Conservation (phyloP, 768 basidiomycete genomes). For the Suillus variegatus region DNA sequence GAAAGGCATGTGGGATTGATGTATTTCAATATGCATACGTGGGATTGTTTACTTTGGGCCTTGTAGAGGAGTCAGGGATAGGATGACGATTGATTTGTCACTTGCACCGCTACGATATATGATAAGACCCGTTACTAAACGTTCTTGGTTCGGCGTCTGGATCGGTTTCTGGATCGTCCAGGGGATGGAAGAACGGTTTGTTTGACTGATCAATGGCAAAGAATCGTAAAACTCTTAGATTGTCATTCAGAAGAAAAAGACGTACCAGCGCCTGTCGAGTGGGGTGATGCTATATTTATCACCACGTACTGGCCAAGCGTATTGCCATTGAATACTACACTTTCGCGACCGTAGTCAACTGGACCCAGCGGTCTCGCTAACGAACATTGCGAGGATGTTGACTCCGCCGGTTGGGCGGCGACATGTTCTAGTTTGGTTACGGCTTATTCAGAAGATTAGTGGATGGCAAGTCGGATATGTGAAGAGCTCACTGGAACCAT, state of each 20-base stretch:
- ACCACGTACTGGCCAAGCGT: neutral
- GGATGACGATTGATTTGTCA: no score
- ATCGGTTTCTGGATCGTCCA: neutral
- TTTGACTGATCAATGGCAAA: neutral
- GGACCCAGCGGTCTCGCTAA: neutral
- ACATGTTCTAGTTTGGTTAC: neutral
- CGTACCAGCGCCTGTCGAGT: neutral
- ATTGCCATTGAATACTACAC: neutral
- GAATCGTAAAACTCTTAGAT: neutral
- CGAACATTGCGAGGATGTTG: neutral
- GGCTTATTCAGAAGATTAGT: neutral
- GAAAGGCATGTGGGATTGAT: no score
- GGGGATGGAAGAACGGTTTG: neutral
- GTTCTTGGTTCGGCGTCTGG: neutral
- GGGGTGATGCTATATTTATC: neutral
- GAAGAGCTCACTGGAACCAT: neutral
- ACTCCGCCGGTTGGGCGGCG: neutral
- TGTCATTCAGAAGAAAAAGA: neutral
- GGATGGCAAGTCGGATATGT: neutral
- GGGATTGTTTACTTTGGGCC: no score
- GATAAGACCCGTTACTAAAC: neutral
- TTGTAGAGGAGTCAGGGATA: no score
- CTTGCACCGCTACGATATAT: no score
- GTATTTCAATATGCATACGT: no score
- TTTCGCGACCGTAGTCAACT: neutral